Conservation (phyloP, 306 rosid genomes). For the Adenanthera pavonina region DNA sequence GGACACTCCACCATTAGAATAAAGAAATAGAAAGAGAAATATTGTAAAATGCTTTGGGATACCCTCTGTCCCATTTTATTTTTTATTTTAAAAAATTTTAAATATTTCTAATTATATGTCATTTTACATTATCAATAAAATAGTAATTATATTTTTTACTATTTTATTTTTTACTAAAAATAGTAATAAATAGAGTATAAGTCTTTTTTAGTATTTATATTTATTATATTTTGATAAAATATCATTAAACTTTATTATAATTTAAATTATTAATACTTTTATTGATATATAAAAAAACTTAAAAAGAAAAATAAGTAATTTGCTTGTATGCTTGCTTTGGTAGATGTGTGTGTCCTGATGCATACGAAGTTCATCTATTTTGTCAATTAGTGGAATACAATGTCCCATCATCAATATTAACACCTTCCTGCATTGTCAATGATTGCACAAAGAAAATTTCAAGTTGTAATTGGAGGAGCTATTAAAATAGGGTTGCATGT, state of each 20-base stretch:
- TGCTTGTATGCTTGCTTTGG: background rate
- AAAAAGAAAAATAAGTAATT: no score
- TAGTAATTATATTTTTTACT: no score
- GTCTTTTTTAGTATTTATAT: no score
- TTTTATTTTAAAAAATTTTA: conserved; percentile 30
- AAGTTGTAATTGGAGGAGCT: background rate
- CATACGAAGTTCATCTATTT: background rate
- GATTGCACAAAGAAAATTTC: background rate
- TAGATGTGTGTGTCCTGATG: conserved; percentile 1
- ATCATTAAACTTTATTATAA: no score
- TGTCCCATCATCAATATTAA: background rate
- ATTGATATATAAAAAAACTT: no score
- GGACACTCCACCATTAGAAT: conserved; percentile 3
- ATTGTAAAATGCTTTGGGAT: no score
- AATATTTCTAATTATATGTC: conserved; percentile 5
- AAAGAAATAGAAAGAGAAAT: conserved; percentile 32
- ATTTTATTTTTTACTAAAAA: no score
- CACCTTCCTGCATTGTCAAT: background rate
- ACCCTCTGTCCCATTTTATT: no score
- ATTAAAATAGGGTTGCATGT: background rate
- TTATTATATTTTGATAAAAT: no score
- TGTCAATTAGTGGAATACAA: background rate
- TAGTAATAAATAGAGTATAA: no score
- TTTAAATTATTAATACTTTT: no score
- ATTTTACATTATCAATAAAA: no score